Percentiles rank a stretch among this genome's conserved stretches.
These are phyloP conservation scores for Salix exigua DNA, from an alignment of 345 rosid genomes.

Conservation along the genomic window DNA sequence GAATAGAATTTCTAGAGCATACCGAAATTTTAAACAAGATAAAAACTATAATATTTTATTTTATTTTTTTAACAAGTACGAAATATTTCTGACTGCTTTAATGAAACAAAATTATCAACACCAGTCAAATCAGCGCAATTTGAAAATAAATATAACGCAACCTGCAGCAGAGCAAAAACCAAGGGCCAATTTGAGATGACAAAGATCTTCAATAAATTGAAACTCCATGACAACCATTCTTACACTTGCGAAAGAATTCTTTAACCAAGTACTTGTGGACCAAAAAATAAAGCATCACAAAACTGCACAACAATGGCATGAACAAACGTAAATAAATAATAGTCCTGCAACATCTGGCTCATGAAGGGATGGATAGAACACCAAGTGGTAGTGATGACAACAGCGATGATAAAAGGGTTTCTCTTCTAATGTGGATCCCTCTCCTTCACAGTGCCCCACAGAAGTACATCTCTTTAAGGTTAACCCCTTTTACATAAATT, in stretches of 20 bases:
- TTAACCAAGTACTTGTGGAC: not conserved
- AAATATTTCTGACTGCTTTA: no score
- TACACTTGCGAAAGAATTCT: not conserved
- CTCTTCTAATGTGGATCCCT: not conserved
- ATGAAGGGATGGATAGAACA: not conserved
- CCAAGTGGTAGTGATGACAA: not conserved
- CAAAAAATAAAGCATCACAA: not conserved
- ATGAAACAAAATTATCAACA: no score
- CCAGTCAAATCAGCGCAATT: not conserved
- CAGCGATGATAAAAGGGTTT: not conserved
- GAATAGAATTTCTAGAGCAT: fast-evolving
- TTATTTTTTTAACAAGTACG: no score
- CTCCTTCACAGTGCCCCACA: not conserved
- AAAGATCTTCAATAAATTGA: not conserved
- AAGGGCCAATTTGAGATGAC: not conserved
- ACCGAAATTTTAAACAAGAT: fast-evolving
- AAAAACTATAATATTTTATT: no score
- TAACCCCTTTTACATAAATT: not conserved
- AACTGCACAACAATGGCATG: conserved; percentile 10
- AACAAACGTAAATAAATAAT: not conserved
- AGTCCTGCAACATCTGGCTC: not conserved
- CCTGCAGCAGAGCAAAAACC: not conserved
- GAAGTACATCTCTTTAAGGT: not conserved
- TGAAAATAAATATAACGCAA: not conserved
- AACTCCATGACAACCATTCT: not conserved